A percentile compares a stretch with the other conserved stretches of the same genome.
Evolutionary conservation across 768 basidiomycete genomes (phyloP).

Genomic region (Leucocoprinus sp.): DNA sequence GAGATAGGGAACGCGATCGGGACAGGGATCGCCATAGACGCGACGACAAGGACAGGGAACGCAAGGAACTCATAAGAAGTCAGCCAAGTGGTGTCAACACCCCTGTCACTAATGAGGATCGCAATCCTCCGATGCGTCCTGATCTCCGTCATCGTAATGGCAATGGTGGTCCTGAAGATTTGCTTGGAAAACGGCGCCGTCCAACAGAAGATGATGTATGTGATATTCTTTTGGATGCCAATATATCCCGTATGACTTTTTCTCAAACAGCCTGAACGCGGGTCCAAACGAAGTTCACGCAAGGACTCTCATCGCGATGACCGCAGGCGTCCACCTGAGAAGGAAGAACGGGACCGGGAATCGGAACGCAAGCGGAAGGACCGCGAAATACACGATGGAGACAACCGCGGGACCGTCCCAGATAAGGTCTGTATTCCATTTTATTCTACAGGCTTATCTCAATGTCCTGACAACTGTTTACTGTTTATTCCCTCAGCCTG

Average conservation of each 20-base stretch:
- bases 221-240: conserved; percentile 11
- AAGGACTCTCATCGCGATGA: conserved; percentile 76
- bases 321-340: conserved; percentile 59
- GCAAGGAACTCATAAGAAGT: conserved; percentile 59
- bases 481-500: conserved; percentile 9
- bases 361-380: conserved; percentile 36
- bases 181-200: conserved; percentile 65
- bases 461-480: conserved; percentile 2
- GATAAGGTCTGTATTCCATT: conserved; percentile 46
- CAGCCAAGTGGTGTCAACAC: conserved; percentile 26
- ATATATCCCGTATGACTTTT: conserved; percentile 12
- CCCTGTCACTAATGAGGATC: conserved; percentile 37
- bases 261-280: conserved; percentile 53
- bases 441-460: background rate
- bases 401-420: conserved; percentile 34
- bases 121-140: conserved; percentile 48
- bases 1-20: conserved; percentile 52
- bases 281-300: conserved; percentile 73
- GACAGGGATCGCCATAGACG: conserved; percentile 50
- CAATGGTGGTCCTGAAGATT: conserved; percentile 45
- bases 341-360: conserved; percentile 55
- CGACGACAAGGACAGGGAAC: conserved; percentile 52
- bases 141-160: conserved; percentile 49
- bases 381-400: conserved; percentile 49
- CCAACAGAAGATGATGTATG: conserved; percentile 68